Conservation (phyloP, 2,329 filamentous ascomycete genomes). For the Microcyclospora tardicrescens region DNA sequence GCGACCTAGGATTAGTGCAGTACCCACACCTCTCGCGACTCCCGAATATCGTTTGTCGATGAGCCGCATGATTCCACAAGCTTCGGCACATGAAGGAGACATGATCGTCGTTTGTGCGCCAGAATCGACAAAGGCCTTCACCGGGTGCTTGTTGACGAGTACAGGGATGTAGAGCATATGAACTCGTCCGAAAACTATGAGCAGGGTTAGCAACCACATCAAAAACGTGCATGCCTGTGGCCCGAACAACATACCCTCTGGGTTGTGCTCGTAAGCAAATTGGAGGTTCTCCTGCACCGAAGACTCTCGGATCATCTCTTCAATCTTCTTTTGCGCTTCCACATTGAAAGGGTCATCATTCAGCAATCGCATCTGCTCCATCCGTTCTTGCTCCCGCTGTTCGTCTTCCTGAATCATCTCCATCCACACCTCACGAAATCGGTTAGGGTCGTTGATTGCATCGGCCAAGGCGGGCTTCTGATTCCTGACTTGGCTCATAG, state of each 20-base stretch:
- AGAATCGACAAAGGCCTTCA: conserved; percentile 95
- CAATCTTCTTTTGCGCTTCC: conserved; percentile 82
- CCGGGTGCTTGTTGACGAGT: conserved; percentile 79
- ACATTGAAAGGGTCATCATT: conserved; percentile 92
- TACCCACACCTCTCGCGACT: conserved; percentile 85
- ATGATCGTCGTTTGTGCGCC: conserved; percentile 98
- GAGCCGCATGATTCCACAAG: conserved; percentile 89
- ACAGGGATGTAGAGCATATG: conserved; percentile 95
- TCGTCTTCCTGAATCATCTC: conserved; percentile 57
- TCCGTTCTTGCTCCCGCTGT: conserved; percentile 60
- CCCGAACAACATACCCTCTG: conserved; percentile 58
- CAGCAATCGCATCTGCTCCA: conserved; percentile 68
- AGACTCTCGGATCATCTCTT: conserved; percentile 94
- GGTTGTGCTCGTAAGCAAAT: conserved; percentile 93
- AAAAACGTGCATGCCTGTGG: neutral
- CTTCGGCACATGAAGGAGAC: conserved; percentile 83
- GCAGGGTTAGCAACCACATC: neutral
- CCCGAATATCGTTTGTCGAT: conserved; percentile 87
- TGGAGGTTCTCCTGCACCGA: conserved; percentile 90
- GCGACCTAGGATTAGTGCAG: conserved; percentile 83
- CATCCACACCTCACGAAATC: conserved; percentile 61
- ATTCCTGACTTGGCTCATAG: conserved; percentile 57
- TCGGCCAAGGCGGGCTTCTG: conserved; percentile 65
- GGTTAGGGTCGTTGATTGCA: conserved; percentile 59
- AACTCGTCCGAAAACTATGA: conserved; percentile 75